phyloP scores from a whole-genome alignment of 371 early-diverging fungal genomes.

The Mortierella sp. region DNA sequence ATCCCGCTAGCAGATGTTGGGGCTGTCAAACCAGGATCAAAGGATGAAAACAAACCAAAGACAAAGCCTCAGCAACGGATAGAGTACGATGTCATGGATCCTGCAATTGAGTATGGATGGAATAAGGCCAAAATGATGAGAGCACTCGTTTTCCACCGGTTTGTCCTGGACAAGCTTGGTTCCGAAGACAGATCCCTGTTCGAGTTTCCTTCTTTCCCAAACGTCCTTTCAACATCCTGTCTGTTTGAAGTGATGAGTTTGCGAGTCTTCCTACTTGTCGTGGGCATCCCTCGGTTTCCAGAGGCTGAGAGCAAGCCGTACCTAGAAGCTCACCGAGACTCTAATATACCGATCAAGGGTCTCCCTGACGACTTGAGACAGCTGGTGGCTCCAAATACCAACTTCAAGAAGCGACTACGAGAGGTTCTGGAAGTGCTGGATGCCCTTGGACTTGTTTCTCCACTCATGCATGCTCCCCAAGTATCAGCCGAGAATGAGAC shows the following conservation, averaged over 20 bases:
- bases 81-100: slow-evolving; percentile 20
- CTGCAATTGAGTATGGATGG: slow-evolving; percentile 38
- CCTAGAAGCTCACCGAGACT: slow-evolving; percentile 15
- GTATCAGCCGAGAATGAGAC: not conserved
- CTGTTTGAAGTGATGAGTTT: slow-evolving; percentile 29
- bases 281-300: slow-evolving; percentile 25
- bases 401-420: slow-evolving; percentile 40
- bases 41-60: not conserved
- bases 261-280: slow-evolving; percentile 30
- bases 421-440: slow-evolving; percentile 44
- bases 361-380: slow-evolving; percentile 16
- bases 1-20: slow-evolving; percentile 27
- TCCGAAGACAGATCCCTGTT: slow-evolving; percentile 24
- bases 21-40: slow-evolving; percentile 2
- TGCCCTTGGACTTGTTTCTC: slow-evolving; percentile 39
- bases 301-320: slow-evolving; percentile 13
- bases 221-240: slow-evolving; percentile 18
- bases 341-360: slow-evolving; percentile 13
- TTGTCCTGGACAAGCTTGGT: slow-evolving; percentile 27
- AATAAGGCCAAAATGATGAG: slow-evolving; percentile 50
- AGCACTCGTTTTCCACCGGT: slow-evolving; percentile 42
- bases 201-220: not conserved
- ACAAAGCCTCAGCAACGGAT: not conserved
- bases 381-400: slow-evolving; percentile 6
- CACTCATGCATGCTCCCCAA: slow-evolving; percentile 11